phyloP scores from a whole-genome alignment of 2,329 filamentous ascomycete species.

The Hypoxylon sp. region DNA sequence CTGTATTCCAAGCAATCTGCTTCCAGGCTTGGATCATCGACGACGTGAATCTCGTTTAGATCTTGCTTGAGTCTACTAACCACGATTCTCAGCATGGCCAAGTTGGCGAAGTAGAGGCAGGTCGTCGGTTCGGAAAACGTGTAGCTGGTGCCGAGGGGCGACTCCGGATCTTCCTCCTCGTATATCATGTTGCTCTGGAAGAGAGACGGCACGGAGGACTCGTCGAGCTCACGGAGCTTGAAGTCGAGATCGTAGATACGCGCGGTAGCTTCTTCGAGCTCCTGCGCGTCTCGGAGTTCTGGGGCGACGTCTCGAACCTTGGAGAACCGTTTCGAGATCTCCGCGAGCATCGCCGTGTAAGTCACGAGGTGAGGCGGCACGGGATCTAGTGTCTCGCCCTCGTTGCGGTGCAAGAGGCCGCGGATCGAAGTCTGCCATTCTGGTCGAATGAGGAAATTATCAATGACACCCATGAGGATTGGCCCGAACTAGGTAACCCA shows the following conservation, averaged over 20 bases:
- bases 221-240: constrained; percentile 7
- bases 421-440: constrained; percentile 12
- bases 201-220: constrained; percentile 12
- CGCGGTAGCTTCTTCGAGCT: constrained; percentile 3
- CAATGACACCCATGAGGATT: constrained; percentile 10
- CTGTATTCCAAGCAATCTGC: constrained; percentile 14
- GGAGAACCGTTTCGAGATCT: constrained; percentile 1
- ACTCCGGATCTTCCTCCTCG: constrained; percentile 11
- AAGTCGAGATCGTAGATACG: constrained; percentile 1
- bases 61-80: constrained; percentile 13
- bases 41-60: constrained; percentile 11
- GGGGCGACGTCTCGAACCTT: background rate
- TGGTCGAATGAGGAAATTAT: constrained; percentile 20
- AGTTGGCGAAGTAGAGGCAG: constrained; percentile 20
- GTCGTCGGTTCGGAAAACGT: constrained; percentile 3
- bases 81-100: constrained; percentile 13
- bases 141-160: constrained; percentile 17
- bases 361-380: constrained; percentile 17
- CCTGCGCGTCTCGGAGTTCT: background rate
- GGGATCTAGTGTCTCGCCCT: constrained; percentile 5
- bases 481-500: constrained; percentile 2
- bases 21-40: constrained; percentile 15
- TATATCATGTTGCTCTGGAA: constrained; percentile 9
- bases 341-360: background rate
- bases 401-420: constrained; percentile 11